Evolutionary conservation across 2,329 filamentous ascomycete species (phyloP).

Genomic region (Onygena corvina): DNA sequence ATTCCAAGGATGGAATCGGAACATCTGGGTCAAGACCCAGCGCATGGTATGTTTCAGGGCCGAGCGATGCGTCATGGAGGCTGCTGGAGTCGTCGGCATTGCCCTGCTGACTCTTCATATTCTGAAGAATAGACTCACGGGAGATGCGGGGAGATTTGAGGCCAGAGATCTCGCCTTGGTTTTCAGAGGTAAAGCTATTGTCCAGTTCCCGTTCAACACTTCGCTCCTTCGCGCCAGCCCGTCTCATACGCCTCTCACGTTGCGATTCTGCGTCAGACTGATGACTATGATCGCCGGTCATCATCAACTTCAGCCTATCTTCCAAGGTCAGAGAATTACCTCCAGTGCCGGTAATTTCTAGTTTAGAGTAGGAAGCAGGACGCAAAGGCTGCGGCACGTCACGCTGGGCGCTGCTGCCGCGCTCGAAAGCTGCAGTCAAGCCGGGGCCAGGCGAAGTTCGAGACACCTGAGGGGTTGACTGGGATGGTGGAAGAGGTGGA

Average conservation of each 20-base stretch:
- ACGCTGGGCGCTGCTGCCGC: constrained; percentile 53
- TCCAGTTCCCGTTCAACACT: constrained; percentile 29
- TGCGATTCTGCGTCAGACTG: constrained; percentile 54
- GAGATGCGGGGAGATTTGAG: constrained; percentile 62
- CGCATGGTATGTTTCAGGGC: constrained; percentile 39
- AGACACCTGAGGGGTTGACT: constrained; percentile 35
- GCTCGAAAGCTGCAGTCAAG: constrained; percentile 58
- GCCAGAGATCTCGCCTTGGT: constrained; percentile 16
- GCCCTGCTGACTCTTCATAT: constrained; percentile 54
- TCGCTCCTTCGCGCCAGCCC: constrained; percentile 36
- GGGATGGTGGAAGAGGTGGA: constrained; percentile 61
- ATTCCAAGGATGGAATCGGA: constrained; percentile 77
- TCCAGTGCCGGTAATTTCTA: constrained; percentile 65
- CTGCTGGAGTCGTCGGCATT: constrained; percentile 37
- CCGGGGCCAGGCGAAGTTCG: constrained; percentile 39
- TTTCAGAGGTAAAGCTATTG: constrained; percentile 19
- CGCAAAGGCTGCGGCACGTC: constrained; percentile 60
- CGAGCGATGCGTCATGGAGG: constrained; percentile 27
- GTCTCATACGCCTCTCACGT: constrained; percentile 56
- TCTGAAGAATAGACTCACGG: constrained; percentile 80
- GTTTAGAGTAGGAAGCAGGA: constrained; percentile 56
- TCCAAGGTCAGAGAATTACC: constrained; percentile 70
- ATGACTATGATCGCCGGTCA: constrained; percentile 57
- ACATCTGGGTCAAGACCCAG: constrained; percentile 69
- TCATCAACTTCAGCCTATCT: constrained; percentile 77